These are phyloP conservation scores for Striga asiatica DNA, from an alignment of 257 asterid species.

Conservation along the genomic window DNA sequence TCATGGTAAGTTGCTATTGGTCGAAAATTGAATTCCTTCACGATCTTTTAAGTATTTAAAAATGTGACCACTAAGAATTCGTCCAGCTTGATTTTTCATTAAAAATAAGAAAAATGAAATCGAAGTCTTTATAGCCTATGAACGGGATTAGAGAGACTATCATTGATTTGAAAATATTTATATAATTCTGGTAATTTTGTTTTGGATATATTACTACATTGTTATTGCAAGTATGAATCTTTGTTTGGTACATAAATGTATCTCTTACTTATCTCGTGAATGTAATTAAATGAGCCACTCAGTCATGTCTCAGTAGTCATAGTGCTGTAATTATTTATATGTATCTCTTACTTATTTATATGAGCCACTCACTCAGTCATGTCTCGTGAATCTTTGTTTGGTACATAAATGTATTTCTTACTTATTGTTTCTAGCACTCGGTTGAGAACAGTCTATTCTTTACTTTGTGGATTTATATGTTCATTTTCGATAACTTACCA, in stretches of 20 bases:
- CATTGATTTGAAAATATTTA: not conserved
- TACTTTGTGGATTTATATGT: not conserved
- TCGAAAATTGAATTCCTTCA: no score
- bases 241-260: not conserved
- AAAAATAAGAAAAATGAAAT: no score
- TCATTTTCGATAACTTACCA: not conserved
- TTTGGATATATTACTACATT: not conserved
- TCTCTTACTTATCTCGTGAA: not conserved
- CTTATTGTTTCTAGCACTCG: not conserved
- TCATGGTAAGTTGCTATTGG: conserved; percentile 48
- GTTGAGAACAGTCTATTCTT: not conserved
- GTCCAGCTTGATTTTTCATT: no score
- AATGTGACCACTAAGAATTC: no score
- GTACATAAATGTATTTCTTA: not conserved
- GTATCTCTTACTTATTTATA: no score
- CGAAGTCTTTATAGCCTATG: not conserved
- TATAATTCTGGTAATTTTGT: not conserved
- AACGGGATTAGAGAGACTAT: not conserved
- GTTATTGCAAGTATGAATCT: not conserved
- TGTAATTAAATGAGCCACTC: no score
- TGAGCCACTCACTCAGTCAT: no score
- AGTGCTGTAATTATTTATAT: no score
- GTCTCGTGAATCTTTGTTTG: not conserved
- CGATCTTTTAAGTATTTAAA: no score
- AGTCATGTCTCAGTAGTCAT: no score